These are phyloP conservation scores for Globisporangium perplexum DNA, from an alignment of 352 stramenopile genomes.

Conservation along the genomic window DNA sequence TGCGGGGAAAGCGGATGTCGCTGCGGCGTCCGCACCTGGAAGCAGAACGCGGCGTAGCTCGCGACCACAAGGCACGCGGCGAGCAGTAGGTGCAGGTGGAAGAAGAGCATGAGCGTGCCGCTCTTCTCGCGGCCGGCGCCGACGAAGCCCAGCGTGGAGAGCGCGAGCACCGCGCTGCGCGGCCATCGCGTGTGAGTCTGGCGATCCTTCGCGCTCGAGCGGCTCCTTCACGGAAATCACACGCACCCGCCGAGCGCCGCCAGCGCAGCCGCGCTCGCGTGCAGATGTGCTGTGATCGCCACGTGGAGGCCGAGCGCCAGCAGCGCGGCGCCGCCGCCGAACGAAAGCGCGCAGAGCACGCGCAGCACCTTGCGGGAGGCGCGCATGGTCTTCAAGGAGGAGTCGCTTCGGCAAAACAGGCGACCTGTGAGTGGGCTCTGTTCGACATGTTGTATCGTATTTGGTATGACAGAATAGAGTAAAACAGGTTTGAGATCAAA, in stretches of 20 bases:
- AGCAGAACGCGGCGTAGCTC: constrained; percentile 61
- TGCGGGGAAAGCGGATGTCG: not conserved
- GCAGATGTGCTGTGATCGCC: constrained; percentile 39
- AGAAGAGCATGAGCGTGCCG: constrained; percentile 59
- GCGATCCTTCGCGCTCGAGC: not conserved
- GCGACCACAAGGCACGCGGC: constrained; percentile 51
- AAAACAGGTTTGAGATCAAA: not conserved
- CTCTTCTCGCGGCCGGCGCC: constrained; percentile 65
- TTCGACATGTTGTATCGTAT: not conserved
- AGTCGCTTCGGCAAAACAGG: too few relatives aligned
- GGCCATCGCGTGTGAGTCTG: not conserved
- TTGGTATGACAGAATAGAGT: not conserved
- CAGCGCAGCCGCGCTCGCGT: constrained; percentile 43
- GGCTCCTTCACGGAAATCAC: not conserved
- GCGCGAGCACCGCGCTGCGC: constrained; percentile 29
- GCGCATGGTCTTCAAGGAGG: constrained; percentile 38
- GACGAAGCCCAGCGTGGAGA: constrained; percentile 56
- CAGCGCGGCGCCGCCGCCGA: constrained; percentile 39
- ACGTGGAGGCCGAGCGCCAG: constrained; percentile 48
- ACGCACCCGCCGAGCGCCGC: constrained; percentile 29
- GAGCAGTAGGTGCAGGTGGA: constrained; percentile 71
- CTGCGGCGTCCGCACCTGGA: constrained; percentile 26
- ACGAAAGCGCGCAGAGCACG: constrained; percentile 50
- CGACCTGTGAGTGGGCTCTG: not conserved
- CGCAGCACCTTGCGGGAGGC: constrained; percentile 57